Base-by-base conservation (phyloP, 352 stramenopile species). In the Globisporangium polare region DNA sequence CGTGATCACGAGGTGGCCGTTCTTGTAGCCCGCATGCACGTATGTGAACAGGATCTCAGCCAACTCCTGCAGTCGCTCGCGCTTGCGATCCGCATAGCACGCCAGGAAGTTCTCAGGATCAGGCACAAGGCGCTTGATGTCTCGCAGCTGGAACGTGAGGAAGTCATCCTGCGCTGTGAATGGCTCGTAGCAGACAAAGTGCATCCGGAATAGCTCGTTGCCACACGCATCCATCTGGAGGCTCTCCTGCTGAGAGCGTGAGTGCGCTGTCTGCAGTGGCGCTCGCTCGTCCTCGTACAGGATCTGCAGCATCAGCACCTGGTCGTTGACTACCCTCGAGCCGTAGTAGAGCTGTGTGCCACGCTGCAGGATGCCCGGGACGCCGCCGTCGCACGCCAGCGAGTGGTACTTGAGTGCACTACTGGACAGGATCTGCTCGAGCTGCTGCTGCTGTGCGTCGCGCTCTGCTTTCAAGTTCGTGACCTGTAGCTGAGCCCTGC, bases 21-120 rank as follows among this genome's bases (percentile, higher is more conserved):
- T 82, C 66, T 90, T 92, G 65, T 84, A 90, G 17, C 83, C 80
- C 1, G 80, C 74, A 10, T 80, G 75, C 17, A 84, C 50, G 15
- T 81, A 63, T 1, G 24, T n/a, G 17, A 86, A 55, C 8, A 92
- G 60, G 10, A 79, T 33, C 20, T 88, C 78, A 0, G 74, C 76
- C 15, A 92, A 37, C 20, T 72, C 76, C 41, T 75, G 47, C 18
- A 77, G 62, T 10, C 75, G 61, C 49, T 87, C 66, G 5, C 68
- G 66, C 29, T 69, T 71, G 3, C 68, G 60, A 20, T 77, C 63
- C 2, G 47, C 33, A 43, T 69, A 68, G 5, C 12, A 26, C 17
- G 73, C 66, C 5, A 81, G 41, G 47, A 73, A 83, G 17, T 77
- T 80, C 8, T 77, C 69, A 18, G 71, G 68, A 1, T 80, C 68